Conservation (phyloP, 2,329 filamentous ascomycete species). For the Penicillium sp. region DNA sequence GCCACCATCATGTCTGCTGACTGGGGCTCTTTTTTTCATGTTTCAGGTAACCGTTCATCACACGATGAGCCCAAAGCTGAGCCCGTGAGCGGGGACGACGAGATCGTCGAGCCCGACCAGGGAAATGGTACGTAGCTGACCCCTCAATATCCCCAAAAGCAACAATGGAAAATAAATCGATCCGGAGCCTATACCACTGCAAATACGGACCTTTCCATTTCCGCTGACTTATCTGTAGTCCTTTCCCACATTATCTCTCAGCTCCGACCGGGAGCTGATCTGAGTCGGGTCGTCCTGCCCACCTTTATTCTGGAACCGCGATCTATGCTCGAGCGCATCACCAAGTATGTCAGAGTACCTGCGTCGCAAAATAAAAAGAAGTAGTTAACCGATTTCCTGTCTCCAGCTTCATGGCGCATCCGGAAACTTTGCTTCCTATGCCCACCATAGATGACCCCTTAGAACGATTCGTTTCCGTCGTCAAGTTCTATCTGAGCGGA, state of each 20-base stretch:
- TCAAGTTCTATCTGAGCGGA: constrained; percentile 95
- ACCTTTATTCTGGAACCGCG: constrained; percentile 97
- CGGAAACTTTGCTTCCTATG: constrained; percentile 85
- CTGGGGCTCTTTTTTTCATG: no score
- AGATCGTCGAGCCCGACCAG: constrained; percentile 82
- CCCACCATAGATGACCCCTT: constrained; percentile 78
- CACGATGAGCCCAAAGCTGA: constrained; percentile 19
- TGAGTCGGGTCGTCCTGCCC: constrained; percentile 86
- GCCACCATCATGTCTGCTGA: no score
- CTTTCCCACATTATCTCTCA: constrained; percentile 96
- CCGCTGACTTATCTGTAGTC: constrained; percentile 47
- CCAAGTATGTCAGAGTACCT: constrained; percentile 66
- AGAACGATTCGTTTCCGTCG: constrained; percentile 82
- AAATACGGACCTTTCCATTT: no score
- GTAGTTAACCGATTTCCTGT: no score
- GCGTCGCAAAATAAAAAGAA: no score
- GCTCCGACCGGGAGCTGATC: constrained; percentile 83
- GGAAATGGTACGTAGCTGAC: constrained; percentile 65
- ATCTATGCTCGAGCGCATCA: constrained; percentile 97
- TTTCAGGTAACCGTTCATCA: no score
- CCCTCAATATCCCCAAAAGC: neutral
- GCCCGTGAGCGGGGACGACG: constrained; percentile 56
- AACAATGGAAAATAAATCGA: no score
- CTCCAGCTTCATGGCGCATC: constrained; percentile 93
- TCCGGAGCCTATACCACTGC: no score